phyloP scores from a whole-genome alignment of 177 flowering plant genomes.

The Telopea speciosissima region DNA sequence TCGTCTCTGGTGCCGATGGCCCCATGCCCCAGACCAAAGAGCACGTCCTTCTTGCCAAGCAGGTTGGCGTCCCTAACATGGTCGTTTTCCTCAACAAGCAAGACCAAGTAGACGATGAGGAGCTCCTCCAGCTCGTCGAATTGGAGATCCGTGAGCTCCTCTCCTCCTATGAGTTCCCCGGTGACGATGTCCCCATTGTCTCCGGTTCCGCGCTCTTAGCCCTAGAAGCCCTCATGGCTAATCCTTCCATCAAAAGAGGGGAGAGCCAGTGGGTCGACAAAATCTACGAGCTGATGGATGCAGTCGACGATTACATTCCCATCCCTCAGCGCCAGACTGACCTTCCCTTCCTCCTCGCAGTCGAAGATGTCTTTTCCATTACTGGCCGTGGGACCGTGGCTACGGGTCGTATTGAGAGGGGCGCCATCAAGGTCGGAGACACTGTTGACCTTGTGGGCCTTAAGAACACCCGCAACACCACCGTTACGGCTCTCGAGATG shows the following conservation, averaged over 20 bases:
- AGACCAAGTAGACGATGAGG: conserved; percentile 90
- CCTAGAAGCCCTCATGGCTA: conserved; percentile 68
- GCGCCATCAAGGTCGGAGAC: conserved; percentile 68
- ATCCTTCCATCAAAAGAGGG: conserved; percentile 59
- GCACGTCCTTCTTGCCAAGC: conserved; percentile 82
- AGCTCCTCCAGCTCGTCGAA: conserved; percentile 73
- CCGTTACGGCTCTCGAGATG: conserved; percentile 93
- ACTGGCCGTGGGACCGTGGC: conserved; percentile 96
- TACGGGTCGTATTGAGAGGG: conserved; percentile 88
- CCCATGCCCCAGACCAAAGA: conserved; percentile 98
- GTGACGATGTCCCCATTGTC: conserved; percentile 77
- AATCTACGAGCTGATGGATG: conserved; percentile 75
- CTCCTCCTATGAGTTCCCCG: conserved; percentile 72
- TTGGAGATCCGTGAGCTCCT: conserved; percentile 85
- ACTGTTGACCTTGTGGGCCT: conserved; percentile 76
- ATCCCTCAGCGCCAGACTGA: conserved; percentile 69
- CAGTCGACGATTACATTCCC: conserved; percentile 70
- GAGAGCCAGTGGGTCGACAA: conserved; percentile 90
- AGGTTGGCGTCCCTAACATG: conserved; percentile 92
- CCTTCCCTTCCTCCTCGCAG: conserved; percentile 71
- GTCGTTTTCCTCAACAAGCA: conserved; percentile 89
- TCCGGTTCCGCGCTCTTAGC: conserved; percentile 86
- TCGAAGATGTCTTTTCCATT: conserved; percentile 89
- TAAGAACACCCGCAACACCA: conserved; percentile 57
- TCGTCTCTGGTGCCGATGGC: conserved; percentile 86